Evolutionary conservation across 2,329 filamentous ascomycete species (phyloP).

Genomic region (Daldinia eschscholtzii): DNA sequence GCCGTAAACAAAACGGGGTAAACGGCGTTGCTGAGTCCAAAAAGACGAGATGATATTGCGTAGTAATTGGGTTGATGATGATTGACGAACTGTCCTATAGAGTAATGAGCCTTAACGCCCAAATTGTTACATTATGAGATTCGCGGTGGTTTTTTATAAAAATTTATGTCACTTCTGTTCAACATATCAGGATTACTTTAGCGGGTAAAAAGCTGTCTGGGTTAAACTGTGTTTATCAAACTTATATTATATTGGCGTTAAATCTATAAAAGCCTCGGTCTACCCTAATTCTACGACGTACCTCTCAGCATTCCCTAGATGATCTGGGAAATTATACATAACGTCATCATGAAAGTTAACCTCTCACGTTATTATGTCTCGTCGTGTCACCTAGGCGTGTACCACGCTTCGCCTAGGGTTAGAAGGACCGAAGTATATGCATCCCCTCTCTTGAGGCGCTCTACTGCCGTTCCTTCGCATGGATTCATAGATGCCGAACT

Average conservation of each 20-base stretch:
- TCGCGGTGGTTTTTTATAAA: not conserved
- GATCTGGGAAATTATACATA: not conserved
- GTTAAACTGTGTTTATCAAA: not conserved
- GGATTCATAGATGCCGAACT: not conserved
- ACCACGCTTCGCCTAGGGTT: too few relatives aligned
- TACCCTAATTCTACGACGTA: too few relatives aligned
- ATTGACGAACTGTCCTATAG: not conserved
- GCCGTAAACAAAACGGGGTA: slow-evolving; percentile 17
- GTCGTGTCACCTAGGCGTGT: too few relatives aligned
- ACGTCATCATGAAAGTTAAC: too few relatives aligned
- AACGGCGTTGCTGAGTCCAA: slow-evolving; percentile 37
- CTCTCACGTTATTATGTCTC: too few relatives aligned
- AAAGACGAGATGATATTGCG: slow-evolving; percentile 41
- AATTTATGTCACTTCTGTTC: not conserved
- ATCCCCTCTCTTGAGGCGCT: too few relatives aligned
- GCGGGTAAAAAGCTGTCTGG: not conserved
- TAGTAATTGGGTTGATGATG: slow-evolving; percentile 21
- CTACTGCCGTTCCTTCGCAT: too few relatives aligned
- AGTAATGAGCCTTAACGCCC: not conserved
- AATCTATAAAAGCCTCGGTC: too few relatives aligned
- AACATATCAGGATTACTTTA: not conserved
- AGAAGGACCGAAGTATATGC: too few relatives aligned
- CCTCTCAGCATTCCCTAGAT: not conserved
- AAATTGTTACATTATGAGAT: slow-evolving; percentile 1
- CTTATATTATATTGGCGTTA: not conserved